Percentiles rank a stretch among this genome's conserved stretches.
These are phyloP conservation scores for Rhodotorula sp. DNA, from an alignment of 1,284 basidiomycete species.

Conservation along the genomic window DNA sequence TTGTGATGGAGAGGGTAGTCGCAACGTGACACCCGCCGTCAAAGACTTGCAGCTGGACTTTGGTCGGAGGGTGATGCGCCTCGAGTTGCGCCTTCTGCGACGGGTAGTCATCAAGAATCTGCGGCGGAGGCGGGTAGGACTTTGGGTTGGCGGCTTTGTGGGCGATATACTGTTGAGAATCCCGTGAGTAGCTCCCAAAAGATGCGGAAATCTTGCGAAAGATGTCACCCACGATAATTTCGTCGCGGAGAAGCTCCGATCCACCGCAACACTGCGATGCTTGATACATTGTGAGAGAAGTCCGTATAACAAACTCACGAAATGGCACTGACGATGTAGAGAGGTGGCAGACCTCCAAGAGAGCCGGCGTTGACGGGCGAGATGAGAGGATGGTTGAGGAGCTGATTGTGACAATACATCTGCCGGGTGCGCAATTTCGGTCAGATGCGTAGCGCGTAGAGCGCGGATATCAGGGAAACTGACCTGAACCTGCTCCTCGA, in stretches of 20 bases:
- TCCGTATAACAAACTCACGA: background rate
- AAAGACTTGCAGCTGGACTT: constrained; percentile 73
- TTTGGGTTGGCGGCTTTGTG: constrained; percentile 86
- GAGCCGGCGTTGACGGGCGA: constrained; percentile 70
- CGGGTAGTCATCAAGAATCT: constrained; percentile 37
- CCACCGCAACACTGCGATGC: constrained; percentile 67
- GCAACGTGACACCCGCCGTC: constrained; percentile 56
- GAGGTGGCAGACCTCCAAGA: constrained; percentile 84
- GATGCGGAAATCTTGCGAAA: background rate
- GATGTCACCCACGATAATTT: constrained; percentile 68
- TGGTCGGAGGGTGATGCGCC: constrained; percentile 61
- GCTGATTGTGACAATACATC: constrained; percentile 79
- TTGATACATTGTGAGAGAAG: background rate
- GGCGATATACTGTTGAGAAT: constrained; percentile 51
- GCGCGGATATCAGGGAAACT: background rate
- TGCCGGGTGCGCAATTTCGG: constrained; percentile 60
- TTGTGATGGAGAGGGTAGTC: constrained; percentile 51
- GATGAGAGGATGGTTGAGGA: constrained; percentile 70
- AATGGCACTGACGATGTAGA: constrained; percentile 58
- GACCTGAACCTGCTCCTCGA: constrained; percentile 39
- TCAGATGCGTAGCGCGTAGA: too few species aligned
- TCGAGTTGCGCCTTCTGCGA: constrained; percentile 43
- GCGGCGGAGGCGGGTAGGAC: constrained; percentile 59
- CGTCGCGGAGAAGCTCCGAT: constrained; percentile 86
- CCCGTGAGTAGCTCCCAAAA: too few species aligned